Base-by-base conservation (phyloP, 345 rosid species). In the Conringia planisiliqua region DNA sequence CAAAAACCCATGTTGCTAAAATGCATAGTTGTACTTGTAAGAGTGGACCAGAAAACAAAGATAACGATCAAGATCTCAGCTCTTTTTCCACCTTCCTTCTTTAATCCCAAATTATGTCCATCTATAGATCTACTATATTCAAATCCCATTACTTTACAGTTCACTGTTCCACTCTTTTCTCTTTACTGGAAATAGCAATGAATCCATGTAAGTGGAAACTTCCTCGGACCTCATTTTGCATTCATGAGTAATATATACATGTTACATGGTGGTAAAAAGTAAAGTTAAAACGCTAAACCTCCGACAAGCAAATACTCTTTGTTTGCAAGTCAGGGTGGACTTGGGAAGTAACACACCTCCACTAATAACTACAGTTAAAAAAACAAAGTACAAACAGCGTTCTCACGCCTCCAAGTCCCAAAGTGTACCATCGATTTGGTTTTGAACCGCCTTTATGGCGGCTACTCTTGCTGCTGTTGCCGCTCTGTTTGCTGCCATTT, bases 361-460 rank as follows among this genome's bases (percentile, higher is more conserved):
- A 39, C 39, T 22, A n/a, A 54, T 11, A 11, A 16, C 44, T 66
- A 66, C 70, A 10, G 44, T 40, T 12, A 10, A 2, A 38, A 32
- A n/a, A n/a, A n/a, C n/a, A 38, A 3, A 10, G 39, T 35, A 10
- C 2, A 2, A 35, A 9, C 36, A 35, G 11, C 39, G 9, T 46
- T 32, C 10, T 48, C 44, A 33, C 18, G 10, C 22, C 52, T 60
- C 30, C 48, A 73, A 68, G 38, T 87, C 89, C 36, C 86, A 84
- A 81, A 87, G 78, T 73, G 83, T n/a, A 54, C 86, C 86, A 24
- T 86, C 92, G 77, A 88, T 84, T 56, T 79, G 85, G 72, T 83
- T 85, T 74, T 85, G 88, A 69, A 86, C 88, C 4, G 89, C 90
- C 69, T 83, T 83, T 29, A 84, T 80, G 7, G 89, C 90, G 3